These are phyloP conservation scores for Eimeria tenella DNA, from an alignment of 169 alveolate genomes.

Conservation along the genomic window DNA sequence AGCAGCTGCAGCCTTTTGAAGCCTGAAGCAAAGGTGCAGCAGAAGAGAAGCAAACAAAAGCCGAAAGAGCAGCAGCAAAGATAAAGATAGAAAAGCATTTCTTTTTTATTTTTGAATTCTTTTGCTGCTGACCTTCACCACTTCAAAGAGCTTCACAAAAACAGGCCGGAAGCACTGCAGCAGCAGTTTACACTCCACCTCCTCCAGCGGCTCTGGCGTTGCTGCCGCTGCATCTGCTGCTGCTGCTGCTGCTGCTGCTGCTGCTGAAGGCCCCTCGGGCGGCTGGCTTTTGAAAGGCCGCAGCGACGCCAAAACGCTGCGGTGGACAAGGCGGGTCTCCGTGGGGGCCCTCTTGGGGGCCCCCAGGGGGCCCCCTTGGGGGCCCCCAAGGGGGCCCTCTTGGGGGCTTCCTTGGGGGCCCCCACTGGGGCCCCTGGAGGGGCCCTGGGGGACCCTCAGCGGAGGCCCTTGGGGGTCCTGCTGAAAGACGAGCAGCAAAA, in stretches of 20 bases:
- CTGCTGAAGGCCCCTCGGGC: background rate
- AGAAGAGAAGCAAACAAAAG: background rate
- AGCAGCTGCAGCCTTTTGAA: background rate
- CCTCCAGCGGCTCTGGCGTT: conserved; percentile 29
- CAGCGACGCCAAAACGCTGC: conserved; percentile 23
- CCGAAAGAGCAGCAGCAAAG: background rate
- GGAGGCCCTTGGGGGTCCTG: no score
- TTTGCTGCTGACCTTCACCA: conserved; percentile 1
- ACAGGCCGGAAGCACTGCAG: conserved; percentile 56
- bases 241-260: background rate
- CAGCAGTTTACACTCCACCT: conserved; percentile 43
- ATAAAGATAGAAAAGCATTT: no score
- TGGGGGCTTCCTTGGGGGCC: no score
- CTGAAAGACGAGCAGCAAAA: background rate
- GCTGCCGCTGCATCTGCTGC: conserved; percentile 1
- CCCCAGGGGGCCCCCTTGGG: background rate
- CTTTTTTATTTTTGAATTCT: no score
- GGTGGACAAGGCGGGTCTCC: background rate
- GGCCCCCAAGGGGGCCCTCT: no score
- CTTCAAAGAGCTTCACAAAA: conserved; percentile 4
- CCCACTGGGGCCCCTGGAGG: no score
- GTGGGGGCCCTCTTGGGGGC: background rate
- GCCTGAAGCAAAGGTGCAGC: background rate
- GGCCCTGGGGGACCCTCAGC: no score
- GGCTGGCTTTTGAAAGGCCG: background rate